Base-by-base conservation (phyloP, 805 yeast genomes). In the Wickerhamiella occidentalis region DNA sequence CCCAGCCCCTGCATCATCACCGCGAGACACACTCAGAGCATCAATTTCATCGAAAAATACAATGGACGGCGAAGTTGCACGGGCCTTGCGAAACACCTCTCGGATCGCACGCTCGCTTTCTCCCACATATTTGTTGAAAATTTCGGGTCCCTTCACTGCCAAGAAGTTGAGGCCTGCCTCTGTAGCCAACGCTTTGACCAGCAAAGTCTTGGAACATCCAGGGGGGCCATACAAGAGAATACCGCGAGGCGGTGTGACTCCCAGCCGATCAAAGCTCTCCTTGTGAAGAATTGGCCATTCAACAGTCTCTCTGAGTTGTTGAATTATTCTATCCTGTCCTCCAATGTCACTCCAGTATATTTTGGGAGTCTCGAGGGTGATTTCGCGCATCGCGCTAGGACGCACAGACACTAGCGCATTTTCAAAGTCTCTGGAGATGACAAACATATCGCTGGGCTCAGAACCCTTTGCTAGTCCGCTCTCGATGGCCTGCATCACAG, bases 321-420 rank as follows among this genome's bases (percentile, higher is more conserved):
- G 73, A 62, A 92, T 92, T 51, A 90, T 71, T 17, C 76, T 79
- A 21, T 81, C 80, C 64, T 92, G 97, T 2, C 99, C 99, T 12
- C 97, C 97, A 58, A 92, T 88, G 66, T 92, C 98, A 17, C 76
- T 68, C 97, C 98, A 92, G 53, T 76, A 74, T 0, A 88, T 94
- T 58, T 85, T 85, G 8, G 98, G 97, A 77, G 88, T 85, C 58
- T 92, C 99, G 46, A 92, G 69, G 50, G 87, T 81, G 47, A 90
- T 85, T 63, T 92, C 98, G 51, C 95, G 75, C 98, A 92, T 92
- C 2, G 97, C 97, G 52, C 95, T 83, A 1, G 98, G 97, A 46
- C 94, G 73, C 1, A 92, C 78, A n/a, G 84, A 88, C 1, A 78
- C 65, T 62, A 87, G 65, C 0, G 96, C 88, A 19, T 64, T 65